These are phyloP conservation scores for Colletotrichum phormii DNA, from an alignment of 2,329 filamentous ascomycete genomes.

Conservation along the genomic window DNA sequence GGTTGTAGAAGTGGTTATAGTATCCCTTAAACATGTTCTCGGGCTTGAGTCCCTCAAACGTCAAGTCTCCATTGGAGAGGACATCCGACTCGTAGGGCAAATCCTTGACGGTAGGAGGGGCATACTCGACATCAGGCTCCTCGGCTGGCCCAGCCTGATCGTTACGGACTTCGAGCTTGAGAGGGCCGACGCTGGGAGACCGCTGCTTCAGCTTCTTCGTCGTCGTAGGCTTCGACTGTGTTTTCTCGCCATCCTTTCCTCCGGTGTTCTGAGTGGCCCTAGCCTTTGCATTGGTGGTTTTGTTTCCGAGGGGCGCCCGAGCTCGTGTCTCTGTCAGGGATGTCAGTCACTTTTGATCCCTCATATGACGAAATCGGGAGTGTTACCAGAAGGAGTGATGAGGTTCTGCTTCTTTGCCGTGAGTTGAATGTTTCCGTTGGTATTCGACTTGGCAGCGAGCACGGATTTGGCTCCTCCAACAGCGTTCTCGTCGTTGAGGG, in stretches of 20 bases:
- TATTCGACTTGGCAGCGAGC: constrained; percentile 63
- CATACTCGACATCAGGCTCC: constrained; percentile 88
- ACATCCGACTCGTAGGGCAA: constrained; percentile 77
- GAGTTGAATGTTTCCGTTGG: constrained; percentile 53
- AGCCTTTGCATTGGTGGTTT: constrained; percentile 95
- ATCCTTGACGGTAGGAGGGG: constrained; percentile 78
- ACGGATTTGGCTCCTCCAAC: constrained; percentile 70
- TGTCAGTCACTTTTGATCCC: constrained; percentile 11
- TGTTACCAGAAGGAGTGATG: constrained; percentile 37
- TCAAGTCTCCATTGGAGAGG: constrained; percentile 68
- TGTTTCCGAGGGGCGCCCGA: constrained; percentile 88
- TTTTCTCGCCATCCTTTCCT: constrained; percentile 74
- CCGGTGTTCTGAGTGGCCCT: constrained; percentile 74
- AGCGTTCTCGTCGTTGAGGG: constrained; percentile 87
- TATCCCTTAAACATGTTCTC: constrained; percentile 72
- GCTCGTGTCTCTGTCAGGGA: constrained; percentile 67
- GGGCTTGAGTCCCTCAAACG: constrained; percentile 67
- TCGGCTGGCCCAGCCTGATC: constrained; percentile 60
- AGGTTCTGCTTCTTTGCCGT: constrained; percentile 36
- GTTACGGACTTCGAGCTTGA: constrained; percentile 73
- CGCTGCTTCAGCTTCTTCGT: constrained; percentile 70
- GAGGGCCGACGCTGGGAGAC: constrained; percentile 60
- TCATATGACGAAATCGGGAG: constrained; percentile 22
- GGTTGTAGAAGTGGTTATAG: constrained; percentile 70
- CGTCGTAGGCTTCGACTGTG: constrained; percentile 69